Evolutionary conservation across 1,284 basidiomycete species (phyloP).

Genomic region (Athelia psychrophila): DNA sequence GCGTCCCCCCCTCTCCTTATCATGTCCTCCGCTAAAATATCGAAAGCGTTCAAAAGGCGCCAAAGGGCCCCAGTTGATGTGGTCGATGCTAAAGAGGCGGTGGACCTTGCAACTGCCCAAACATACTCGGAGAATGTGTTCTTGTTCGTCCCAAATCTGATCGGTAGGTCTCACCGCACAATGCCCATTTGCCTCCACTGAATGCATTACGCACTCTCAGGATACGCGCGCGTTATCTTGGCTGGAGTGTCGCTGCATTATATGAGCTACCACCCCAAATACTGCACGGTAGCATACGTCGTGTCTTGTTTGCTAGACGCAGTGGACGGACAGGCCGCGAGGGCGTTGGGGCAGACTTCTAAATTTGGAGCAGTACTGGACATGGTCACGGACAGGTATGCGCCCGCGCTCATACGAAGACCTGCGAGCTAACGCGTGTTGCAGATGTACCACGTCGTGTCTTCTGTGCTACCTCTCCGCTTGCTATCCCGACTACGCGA

Average conservation of each 20-base stretch:
- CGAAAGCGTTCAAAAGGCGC: slow-evolving; percentile 13
- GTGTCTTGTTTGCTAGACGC: slow-evolving; percentile 96
- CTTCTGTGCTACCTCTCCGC: slow-evolving; percentile 92
- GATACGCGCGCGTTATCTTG: slow-evolving; percentile 89
- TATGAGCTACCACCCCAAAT: slow-evolving; percentile 94
- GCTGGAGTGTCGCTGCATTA: slow-evolving; percentile 89
- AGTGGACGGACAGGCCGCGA: slow-evolving; percentile 93
- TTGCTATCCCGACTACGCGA: slow-evolving; percentile 80
- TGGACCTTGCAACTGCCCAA: slow-evolving; percentile 82
- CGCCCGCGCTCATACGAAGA: slow-evolving; percentile 9
- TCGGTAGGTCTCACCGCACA: slow-evolving; percentile 63
- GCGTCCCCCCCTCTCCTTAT: background rate
- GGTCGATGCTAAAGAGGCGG: slow-evolving; percentile 76
- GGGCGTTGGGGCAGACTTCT: slow-evolving; percentile 85
- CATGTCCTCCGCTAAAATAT: background rate
- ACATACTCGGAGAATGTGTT: slow-evolving; percentile 90
- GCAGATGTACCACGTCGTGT: slow-evolving; percentile 93
- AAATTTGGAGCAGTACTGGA: slow-evolving; percentile 98
- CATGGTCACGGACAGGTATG: slow-evolving; percentile 99
- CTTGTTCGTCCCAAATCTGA: slow-evolving; percentile 95
- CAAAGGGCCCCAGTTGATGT: slow-evolving; percentile 48
- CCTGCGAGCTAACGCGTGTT: slow-evolving; percentile 2
- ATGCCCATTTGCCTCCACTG: background rate
- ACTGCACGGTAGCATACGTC: slow-evolving; percentile 88
- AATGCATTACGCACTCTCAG: slow-evolving; percentile 37